These are phyloP conservation scores for Hanseniaspora occidentalis DNA, from an alignment of 805 yeast genomes.

Conservation along the genomic window DNA sequence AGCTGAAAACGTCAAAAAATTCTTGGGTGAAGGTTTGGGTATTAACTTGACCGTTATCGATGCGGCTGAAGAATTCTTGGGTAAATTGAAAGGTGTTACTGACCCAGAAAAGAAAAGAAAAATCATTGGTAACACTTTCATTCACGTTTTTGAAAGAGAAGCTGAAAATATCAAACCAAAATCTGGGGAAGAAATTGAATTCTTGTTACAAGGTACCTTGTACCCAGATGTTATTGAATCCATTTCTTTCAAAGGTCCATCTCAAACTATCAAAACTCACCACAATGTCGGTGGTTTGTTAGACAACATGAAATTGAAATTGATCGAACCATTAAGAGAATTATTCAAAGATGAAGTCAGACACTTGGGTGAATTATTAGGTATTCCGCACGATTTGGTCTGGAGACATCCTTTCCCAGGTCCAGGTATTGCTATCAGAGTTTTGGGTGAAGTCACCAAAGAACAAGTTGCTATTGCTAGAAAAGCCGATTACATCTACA, in stretches of 20 bases:
- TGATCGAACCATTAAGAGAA: constrained; percentile 97
- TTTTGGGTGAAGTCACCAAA: constrained; percentile 90
- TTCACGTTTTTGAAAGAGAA: constrained; percentile 92
- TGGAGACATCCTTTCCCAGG: constrained; percentile 99
- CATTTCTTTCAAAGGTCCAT: constrained; percentile 98
- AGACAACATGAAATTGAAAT: constrained; percentile 95
- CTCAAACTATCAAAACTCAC: constrained; percentile 98
- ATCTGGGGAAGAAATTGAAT: constrained; percentile 84
- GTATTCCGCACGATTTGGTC: constrained; percentile 91
- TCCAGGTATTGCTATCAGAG: constrained; percentile 98
- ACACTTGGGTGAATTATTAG: constrained; percentile 85
- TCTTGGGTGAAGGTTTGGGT: constrained; percentile 85
- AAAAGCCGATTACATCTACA: constrained; percentile 92
- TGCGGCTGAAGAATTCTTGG: constrained; percentile 82
- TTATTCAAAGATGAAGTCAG: constrained; percentile 98
- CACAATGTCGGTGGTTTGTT: constrained; percentile 98
- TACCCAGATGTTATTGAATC: constrained; percentile 99
- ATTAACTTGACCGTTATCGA: constrained; percentile 91
- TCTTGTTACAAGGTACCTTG: constrained; percentile 88
- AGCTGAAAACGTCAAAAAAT: constrained; percentile 77
- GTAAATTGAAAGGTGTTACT: constrained; percentile 80
- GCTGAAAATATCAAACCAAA: constrained; percentile 85
- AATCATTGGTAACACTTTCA: constrained; percentile 95
- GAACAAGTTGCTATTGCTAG: constrained; percentile 93
- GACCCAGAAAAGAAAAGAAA: constrained; percentile 99